Evolutionary conservation across 805 yeast genomes (phyloP), one percentile per base, ranked within the genome.

Genomic region (Pichia eremophila): DNA sequence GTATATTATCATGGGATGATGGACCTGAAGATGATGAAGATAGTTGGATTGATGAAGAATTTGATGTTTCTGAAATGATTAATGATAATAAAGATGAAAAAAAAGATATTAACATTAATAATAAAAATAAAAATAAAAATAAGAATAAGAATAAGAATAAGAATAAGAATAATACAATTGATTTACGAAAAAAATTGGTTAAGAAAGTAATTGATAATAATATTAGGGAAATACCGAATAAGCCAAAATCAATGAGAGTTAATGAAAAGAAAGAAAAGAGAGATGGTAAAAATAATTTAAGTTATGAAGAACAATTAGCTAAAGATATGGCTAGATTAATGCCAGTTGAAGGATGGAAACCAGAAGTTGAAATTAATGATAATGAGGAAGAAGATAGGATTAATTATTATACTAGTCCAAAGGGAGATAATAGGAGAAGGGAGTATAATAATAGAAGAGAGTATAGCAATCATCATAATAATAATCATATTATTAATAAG

Each of bases 21-120:
- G 25, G 36, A 15, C 17, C 19, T 2, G 39, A 36, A 2, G 39
- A 36, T 8, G 39, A 18, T 17, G 22, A 36, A n/a, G 47, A 40
- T 9, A 9, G 28, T 49, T 65, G 69, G 69, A 67, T 67, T 7
- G 57, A 56, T 18, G 65, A 64, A 32, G 60, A 53, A 4, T 46
- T 57, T 12, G 50, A 58, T 19, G 62, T 59, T 11, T 37, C 54
- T 19, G 47, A 55, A 36, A 63, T 65, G 2, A 35, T 42, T 8
- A 40, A 51, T 38, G 39, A 49, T 25, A 31, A 40, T n/a, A 44
- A 42, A 28, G 17, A 46, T 46, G 44, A 17, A 22, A 15, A 38
- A 11, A 15, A 22, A 12, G 8, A n/a, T n/a, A n/a, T n/a, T n/a
- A n/a, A n/a, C n/a, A n/a, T n/a, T n/a, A n/a, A n/a, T n/a, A n/a